These are phyloP conservation scores for Lodderomyces orthopsilosis DNA, from an alignment of 1,139 yeast genomes.

Conservation along the genomic window DNA sequence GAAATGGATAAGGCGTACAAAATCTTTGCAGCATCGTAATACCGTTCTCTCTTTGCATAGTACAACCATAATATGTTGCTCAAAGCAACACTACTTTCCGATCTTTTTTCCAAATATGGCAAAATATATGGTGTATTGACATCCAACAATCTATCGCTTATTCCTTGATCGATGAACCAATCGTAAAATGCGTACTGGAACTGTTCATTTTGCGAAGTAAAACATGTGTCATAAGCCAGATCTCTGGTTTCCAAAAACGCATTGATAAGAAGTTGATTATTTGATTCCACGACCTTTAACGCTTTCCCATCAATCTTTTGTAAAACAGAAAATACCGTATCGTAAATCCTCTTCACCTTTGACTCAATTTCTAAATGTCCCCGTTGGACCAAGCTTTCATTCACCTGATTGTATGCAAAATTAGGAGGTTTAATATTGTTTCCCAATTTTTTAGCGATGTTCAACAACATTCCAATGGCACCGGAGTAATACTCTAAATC, in stretches of 20 bases:
- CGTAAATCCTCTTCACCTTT: slow-evolving; percentile 59
- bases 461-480: slow-evolving; percentile 79
- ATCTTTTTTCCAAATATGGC: slow-evolving; percentile 72
- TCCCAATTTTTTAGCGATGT: slow-evolving; percentile 71
- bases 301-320: slow-evolving; percentile 71
- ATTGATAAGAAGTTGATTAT: slow-evolving; percentile 44
- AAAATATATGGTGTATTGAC: slow-evolving; percentile 79
- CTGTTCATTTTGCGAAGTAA: slow-evolving; percentile 69
- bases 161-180: slow-evolving; percentile 82
- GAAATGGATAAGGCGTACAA: slow-evolving; percentile 73
- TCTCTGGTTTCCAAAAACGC: slow-evolving; percentile 64
- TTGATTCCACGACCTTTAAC: slow-evolving; percentile 45
- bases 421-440: slow-evolving; percentile 15
- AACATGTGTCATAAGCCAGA: slow-evolving; percentile 70
- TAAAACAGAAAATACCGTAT: slow-evolving; percentile 69
- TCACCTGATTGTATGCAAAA: slow-evolving; percentile 11
- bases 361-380: slow-evolving; percentile 14
- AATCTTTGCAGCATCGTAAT: slow-evolving; percentile 80
- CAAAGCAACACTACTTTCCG: slow-evolving; percentile 63
- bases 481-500: slow-evolving; percentile 79
- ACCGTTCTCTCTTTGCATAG: slow-evolving; percentile 78
- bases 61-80: slow-evolving; percentile 88
- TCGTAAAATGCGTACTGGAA: slow-evolving; percentile 92
- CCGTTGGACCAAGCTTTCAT: slow-evolving; percentile 4
- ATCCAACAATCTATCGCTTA: slow-evolving; percentile 72